Evolutionary conservation across 306 rosid genomes (phyloP), one percentile per base, ranked within the genome.

Genomic region (Medicago lupulina): DNA sequence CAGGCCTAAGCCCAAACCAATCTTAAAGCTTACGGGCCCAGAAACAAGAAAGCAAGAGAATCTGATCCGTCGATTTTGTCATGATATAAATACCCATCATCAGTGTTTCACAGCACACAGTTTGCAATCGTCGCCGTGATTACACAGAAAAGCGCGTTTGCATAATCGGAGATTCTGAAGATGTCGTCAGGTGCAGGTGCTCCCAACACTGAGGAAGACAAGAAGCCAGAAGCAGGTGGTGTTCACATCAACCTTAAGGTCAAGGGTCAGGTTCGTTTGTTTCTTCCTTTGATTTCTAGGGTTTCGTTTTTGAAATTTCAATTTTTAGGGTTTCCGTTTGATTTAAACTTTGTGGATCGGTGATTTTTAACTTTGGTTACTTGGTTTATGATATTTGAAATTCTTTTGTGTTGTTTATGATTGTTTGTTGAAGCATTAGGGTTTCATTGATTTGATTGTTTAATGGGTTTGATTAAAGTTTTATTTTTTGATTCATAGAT

Each of bases 241-340:
- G 89, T 80, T 8, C 97, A 89, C 82, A 92, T 92, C 77, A 92
- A 89, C 57, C 97, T 92, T 73, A 92, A 92, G 83, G 96, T 89
- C 62, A 92, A 92, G 85, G 93, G 96, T 1, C 96, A 92, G 97
- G 97, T 92, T 34, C 4, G 84, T 72, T 6, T 15, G 7, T 59
- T 15, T 7, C 31, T 66, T 66, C 53, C 1, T 15, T 81, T 10
- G 0, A 43, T 81, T 67, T 76, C 51, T 61, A 34, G 38, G 38
- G 38, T 34, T 34, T 34, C 38, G 38, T 34, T 34, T 6, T 46
- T 61, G 0, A 0, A 15, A 6, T 4, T 21, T 7, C 11, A 17
- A 40, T 19, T 40, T 38, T 9, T 50, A 2, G 25, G 2, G 25
- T 38, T 11, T 54, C 55, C 31, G 4, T 28, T 28, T 28, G 0